Conservation (phyloP, 169 alveolate genomes). For the Pseudocohnilembus persalinus region DNA sequence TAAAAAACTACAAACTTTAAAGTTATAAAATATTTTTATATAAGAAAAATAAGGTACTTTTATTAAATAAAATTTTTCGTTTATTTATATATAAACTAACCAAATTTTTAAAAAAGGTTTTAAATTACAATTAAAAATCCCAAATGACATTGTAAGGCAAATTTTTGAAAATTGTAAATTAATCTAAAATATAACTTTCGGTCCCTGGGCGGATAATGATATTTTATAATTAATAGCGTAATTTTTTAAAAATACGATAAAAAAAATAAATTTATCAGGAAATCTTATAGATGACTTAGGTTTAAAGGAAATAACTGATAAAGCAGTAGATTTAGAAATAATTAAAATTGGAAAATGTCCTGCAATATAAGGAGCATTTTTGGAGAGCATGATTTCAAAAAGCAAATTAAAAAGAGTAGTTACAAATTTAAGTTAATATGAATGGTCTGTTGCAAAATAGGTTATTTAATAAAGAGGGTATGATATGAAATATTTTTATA, state of each 20-base stretch:
- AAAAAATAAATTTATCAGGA: not conserved
- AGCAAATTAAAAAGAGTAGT: not conserved
- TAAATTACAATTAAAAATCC: not conserved
- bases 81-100: no score
- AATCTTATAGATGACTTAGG: not conserved
- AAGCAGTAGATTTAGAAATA: not conserved
- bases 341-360: not conserved
- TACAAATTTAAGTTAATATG: not conserved
- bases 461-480: not conserved
- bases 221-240: not conserved
- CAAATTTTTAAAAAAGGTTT: not conserved
- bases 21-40: no score
- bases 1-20: not conserved
- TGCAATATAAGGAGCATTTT: not conserved
- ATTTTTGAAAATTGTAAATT: not conserved
- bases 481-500: no score
- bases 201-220: not conserved
- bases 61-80: no score
- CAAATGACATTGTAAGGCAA: not conserved
- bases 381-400: not conserved
- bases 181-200: not conserved
- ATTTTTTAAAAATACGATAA: not conserved
- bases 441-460: not conserved
- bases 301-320: not conserved
- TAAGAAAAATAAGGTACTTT: not conserved